Evolutionary conservation across 441 rosid species (phyloP).

Genomic region (Daphne laureola): DNA sequence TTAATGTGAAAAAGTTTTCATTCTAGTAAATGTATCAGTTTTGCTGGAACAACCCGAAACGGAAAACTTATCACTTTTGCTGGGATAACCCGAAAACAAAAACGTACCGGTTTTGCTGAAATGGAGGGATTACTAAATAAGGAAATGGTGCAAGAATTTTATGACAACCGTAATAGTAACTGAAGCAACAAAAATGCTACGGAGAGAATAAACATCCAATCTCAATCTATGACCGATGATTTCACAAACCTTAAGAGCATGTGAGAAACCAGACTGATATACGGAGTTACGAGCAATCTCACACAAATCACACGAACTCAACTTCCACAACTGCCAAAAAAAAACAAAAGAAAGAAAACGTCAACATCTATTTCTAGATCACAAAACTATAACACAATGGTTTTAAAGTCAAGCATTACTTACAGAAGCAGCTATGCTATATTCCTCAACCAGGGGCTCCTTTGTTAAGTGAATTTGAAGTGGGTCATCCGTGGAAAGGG

Average conservation of each 20-base stretch:
- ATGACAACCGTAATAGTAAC: neutral
- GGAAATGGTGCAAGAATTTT: too few relatives aligned
- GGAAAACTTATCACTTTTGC: too few relatives aligned
- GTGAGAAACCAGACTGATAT: constrained; percentile 96
- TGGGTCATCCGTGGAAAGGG: constrained; percentile 97
- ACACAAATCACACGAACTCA: constrained; percentile 94
- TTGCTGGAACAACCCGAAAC: too few relatives aligned
- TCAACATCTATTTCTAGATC: too few relatives aligned
- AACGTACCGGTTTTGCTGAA: too few relatives aligned
- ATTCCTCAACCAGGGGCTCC: constrained; percentile 98
- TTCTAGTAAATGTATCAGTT: too few relatives aligned
- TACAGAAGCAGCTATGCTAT: constrained; percentile 99
- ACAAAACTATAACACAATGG: too few relatives aligned
- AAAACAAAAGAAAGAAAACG: neutral
- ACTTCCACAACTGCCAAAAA: constrained; percentile 78
- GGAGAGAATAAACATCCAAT: neutral
- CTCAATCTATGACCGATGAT: neutral
- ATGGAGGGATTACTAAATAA: too few relatives aligned
- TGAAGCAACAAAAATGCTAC: neutral
- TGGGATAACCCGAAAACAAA: too few relatives aligned
- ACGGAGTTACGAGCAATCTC: constrained; percentile 99
- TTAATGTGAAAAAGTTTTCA: too few relatives aligned
- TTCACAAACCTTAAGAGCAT: constrained; percentile 76
- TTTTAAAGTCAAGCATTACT: constrained; percentile 13
- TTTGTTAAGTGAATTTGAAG: constrained; percentile 97